These are phyloP conservation scores for Pseudocercospora cruenta DNA, from an alignment of 2,329 filamentous ascomycete genomes.

Conservation along the genomic window DNA sequence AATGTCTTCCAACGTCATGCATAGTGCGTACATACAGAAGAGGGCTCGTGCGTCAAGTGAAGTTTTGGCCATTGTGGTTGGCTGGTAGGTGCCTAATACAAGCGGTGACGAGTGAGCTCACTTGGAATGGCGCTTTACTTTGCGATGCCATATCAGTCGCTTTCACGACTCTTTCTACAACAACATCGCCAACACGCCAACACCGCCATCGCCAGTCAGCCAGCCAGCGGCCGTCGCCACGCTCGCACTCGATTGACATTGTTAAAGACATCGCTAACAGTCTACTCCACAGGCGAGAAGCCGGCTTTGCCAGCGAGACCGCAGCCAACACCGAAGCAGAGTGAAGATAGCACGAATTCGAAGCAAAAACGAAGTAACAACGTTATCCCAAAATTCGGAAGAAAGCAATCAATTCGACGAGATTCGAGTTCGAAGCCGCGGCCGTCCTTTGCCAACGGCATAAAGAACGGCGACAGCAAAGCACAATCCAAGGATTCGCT, in stretches of 20 bases:
- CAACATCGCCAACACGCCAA: not conserved
- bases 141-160: not conserved
- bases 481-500: slow-evolving; percentile 25
- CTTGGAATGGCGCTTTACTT: not conserved
- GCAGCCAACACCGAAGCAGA: slow-evolving; percentile 32
- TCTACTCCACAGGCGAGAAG: slow-evolving; percentile 19
- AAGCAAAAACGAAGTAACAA: slow-evolving; percentile 32
- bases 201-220: not conserved
- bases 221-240: not conserved
- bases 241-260: too few relatives aligned
- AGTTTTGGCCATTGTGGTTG: slow-evolving; percentile 2
- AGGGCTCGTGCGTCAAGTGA: not conserved
- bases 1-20: not conserved
- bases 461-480: slow-evolving; percentile 18
- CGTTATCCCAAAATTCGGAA: slow-evolving; percentile 27
- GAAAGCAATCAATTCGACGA: slow-evolving; percentile 34
- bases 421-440: slow-evolving; percentile 37
- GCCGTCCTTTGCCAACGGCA: slow-evolving; percentile 21
- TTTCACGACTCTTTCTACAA: not conserved
- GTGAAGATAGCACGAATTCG: slow-evolving; percentile 33
- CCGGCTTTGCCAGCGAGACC: slow-evolving; percentile 25
- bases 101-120: not conserved
- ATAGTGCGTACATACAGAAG: not conserved
- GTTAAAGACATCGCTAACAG: slow-evolving; percentile 22
- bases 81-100: not conserved